Percentiles rank a stretch among this genome's conserved stretches.
Conservation (phyloP, 345 rosid genomes). For the Brassica carinata region DNA sequence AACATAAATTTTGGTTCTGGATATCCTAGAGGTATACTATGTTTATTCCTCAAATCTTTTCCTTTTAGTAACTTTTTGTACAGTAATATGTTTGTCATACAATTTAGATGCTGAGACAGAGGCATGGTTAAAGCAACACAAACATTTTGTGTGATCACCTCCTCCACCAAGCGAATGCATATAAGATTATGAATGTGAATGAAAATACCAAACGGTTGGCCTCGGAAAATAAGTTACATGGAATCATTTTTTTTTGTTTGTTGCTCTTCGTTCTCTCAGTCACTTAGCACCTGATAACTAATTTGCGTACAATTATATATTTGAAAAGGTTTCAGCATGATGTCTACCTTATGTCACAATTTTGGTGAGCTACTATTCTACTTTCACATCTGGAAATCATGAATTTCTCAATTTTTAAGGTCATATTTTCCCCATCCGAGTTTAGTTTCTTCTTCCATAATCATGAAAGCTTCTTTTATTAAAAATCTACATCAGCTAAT, state of each 20-base stretch:
- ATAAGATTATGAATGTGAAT: not conserved
- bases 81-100: not conserved
- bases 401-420: conserved; percentile 70
- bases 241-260: too few relatives aligned
- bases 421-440: conserved; percentile 70
- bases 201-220: not conserved
- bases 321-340: conserved; percentile 46
- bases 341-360: conserved; percentile 64
- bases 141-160: not conserved
- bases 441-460: conserved; percentile 41
- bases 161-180: not conserved
- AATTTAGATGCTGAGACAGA: not conserved
- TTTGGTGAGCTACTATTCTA: too few relatives aligned
- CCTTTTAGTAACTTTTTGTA: not conserved
- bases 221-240: not conserved
- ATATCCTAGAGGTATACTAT: not conserved
- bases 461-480: not conserved
- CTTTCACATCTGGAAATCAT: conserved; percentile 44
- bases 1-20: not conserved
- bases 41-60: not conserved
- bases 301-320: not conserved
- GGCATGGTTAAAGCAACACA: not conserved
- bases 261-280: not conserved
- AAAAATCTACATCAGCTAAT: not conserved
- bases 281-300: not conserved